These are phyloP conservation scores for Podaxis rugospora DNA, from an alignment of 768 basidiomycete genomes.

Conservation along the genomic window DNA sequence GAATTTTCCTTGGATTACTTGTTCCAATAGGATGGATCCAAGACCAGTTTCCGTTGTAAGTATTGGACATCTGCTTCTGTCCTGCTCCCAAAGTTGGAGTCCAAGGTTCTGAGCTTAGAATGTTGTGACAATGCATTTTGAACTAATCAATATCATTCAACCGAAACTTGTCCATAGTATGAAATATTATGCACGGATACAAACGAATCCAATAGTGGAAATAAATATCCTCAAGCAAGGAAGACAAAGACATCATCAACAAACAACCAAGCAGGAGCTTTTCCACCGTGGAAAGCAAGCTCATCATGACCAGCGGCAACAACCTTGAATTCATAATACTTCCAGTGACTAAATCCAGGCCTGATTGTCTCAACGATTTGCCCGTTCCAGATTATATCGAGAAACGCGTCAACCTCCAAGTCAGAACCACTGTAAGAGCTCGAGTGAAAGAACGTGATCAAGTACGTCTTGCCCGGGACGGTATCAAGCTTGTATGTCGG, in stretches of 20 bases:
- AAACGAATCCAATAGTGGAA: background rate
- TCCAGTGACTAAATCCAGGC: constrained; percentile 35
- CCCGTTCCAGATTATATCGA: constrained; percentile 43
- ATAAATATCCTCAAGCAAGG: constrained; percentile 1
- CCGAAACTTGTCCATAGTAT: background rate
- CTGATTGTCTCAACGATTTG: constrained; percentile 25
- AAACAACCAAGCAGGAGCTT: constrained; percentile 45
- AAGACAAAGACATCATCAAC: constrained; percentile 38
- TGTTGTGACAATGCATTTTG: too few species aligned
- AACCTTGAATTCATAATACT: constrained; percentile 30
- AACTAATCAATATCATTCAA: too few species aligned
- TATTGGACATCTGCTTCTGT: too few species aligned
- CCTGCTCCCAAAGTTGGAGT: too few species aligned
- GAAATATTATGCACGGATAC: background rate
- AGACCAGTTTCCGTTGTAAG: too few species aligned
- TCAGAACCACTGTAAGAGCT: constrained; percentile 31
- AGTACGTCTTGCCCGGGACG: constrained; percentile 31
- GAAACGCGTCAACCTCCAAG: constrained; percentile 29
- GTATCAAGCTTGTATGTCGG: constrained; percentile 28
- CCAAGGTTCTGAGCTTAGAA: too few species aligned
- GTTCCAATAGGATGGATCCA: too few species aligned
- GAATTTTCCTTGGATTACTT: too few species aligned
- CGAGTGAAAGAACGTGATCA: constrained; percentile 38
- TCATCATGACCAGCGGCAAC: constrained; percentile 31
- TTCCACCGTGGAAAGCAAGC: constrained; percentile 37